phyloP scores from a whole-genome alignment of 202 grass and related monocot species.

The Setaria italica region DNA sequence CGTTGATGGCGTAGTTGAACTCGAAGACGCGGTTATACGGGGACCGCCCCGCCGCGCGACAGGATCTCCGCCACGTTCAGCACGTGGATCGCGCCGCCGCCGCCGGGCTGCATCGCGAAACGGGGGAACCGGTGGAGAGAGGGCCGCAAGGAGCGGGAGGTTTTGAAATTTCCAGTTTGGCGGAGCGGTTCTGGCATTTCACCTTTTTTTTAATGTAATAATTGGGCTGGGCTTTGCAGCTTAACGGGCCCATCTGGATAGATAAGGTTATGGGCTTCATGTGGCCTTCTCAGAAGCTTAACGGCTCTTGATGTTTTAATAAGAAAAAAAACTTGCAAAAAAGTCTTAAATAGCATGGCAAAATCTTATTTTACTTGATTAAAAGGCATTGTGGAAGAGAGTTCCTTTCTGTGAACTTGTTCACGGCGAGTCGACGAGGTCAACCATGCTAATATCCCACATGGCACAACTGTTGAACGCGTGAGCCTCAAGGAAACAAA shows the following conservation, averaged over 20 bases:
- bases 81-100: constrained; percentile 65
- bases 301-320: too few relatives aligned
- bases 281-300: not conserved
- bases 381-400: not conserved
- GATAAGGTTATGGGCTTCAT: not conserved
- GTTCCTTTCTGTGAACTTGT: not conserved
- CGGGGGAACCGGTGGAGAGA: too few relatives aligned
- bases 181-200: not conserved
- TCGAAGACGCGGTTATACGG: constrained; percentile 92
- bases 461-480: constrained; percentile 28
- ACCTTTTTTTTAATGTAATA: not conserved
- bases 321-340: too few relatives aligned
- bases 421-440: not conserved
- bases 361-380: too few relatives aligned
- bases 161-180: constrained; percentile 47
- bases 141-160: constrained; percentile 41
- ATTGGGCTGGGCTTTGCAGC: not conserved
- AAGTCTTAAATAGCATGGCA: too few relatives aligned
- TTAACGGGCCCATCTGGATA: not conserved
- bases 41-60: constrained; percentile 71
- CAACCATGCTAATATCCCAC: not conserved
- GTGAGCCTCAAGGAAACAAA: constrained; percentile 29
- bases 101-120: constrained; percentile 42
- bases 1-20: constrained; percentile 74
- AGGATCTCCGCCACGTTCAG: constrained; percentile 95